These are phyloP conservation scores for Ceratocystis lukuohia DNA, from an alignment of 2,329 filamentous ascomycete species.

Conservation along the genomic window DNA sequence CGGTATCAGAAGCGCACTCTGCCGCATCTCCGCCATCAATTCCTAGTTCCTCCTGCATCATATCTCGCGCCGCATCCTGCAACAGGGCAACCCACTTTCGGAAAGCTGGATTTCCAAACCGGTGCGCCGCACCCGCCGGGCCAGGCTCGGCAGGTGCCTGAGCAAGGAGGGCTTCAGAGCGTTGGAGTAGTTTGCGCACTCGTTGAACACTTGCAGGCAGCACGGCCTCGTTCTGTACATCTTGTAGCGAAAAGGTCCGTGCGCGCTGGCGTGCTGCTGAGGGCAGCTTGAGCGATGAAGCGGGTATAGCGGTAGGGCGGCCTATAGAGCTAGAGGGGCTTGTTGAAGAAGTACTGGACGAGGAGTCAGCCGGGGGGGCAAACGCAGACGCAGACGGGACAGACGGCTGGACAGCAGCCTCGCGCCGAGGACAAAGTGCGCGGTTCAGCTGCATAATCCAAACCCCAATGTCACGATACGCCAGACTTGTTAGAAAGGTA, in stretches of 20 bases:
- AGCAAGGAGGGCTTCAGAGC: constrained; percentile 53
- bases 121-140: constrained; percentile 39
- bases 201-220: constrained; percentile 42
- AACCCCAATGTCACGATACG: constrained; percentile 73
- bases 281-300: background rate
- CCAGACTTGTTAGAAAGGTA: constrained; percentile 64
- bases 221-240: constrained; percentile 21
- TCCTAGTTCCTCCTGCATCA: constrained; percentile 33
- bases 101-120: constrained; percentile 89
- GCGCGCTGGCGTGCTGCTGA: constrained; percentile 23
- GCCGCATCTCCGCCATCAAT: constrained; percentile 16
- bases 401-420: constrained; percentile 11
- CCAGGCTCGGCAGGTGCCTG: constrained; percentile 74
- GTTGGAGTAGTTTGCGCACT: constrained; percentile 53
- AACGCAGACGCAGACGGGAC: background rate
- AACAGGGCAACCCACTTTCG: constrained; percentile 66
- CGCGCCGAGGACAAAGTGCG: constrained; percentile 61
- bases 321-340: too few relatives aligned
- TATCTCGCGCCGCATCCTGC: constrained; percentile 41
- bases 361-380: background rate
- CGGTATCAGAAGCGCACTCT: background rate
- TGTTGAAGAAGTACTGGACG: background rate
- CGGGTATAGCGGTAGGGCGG: background rate
- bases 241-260: constrained; percentile 11
- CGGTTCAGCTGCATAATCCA: constrained; percentile 87